A percentile compares a stretch with the other conserved stretches of the same genome.
phyloP scores from a whole-genome alignment of 1,284 basidiomycete genomes.

The Malassezia psittaci region DNA sequence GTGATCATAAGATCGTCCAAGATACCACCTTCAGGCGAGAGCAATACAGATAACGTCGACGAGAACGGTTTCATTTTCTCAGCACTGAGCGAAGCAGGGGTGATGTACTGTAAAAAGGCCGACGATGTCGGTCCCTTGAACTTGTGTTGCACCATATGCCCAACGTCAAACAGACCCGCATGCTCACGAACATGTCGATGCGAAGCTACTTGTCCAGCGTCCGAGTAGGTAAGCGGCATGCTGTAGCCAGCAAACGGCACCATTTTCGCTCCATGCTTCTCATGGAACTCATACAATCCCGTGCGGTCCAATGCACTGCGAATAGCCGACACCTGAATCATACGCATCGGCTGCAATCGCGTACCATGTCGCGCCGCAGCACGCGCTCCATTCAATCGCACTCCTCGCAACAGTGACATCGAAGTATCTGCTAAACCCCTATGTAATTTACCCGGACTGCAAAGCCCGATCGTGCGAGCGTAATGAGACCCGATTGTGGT shows the following conservation, averaged over 20 bases:
- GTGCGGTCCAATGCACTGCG: constrained; percentile 51
- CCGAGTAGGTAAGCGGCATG: constrained; percentile 79
- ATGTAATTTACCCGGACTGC: no score
- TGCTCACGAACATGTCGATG: constrained; percentile 78
- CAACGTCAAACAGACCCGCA: constrained; percentile 89
- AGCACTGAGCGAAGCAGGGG: constrained; percentile 52
- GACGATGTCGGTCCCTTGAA: constrained; percentile 48
- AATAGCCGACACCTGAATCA: background rate
- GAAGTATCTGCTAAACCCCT: no score
- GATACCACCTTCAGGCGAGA: constrained; percentile 82
- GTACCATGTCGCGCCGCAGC: no score
- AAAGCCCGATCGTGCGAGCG: background rate
- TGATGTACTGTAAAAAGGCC: constrained; percentile 71
- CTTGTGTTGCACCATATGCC: constrained; percentile 68
- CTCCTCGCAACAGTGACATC: no score
- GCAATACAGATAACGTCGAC: constrained; percentile 66
- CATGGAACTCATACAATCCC: constrained; percentile 80
- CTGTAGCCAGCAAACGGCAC: constrained; percentile 89
- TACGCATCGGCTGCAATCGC: background rate
- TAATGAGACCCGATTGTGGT: no score
- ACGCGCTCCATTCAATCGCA: no score
- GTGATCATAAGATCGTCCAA: constrained; percentile 69
- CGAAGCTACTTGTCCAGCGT: constrained; percentile 61
- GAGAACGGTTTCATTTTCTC: constrained; percentile 60
- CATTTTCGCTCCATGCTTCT: constrained; percentile 78